Evolutionary conservation across 2,329 filamentous ascomycete genomes (phyloP).

Genomic region (Ophiocordyceps camponoti-leonardi): DNA sequence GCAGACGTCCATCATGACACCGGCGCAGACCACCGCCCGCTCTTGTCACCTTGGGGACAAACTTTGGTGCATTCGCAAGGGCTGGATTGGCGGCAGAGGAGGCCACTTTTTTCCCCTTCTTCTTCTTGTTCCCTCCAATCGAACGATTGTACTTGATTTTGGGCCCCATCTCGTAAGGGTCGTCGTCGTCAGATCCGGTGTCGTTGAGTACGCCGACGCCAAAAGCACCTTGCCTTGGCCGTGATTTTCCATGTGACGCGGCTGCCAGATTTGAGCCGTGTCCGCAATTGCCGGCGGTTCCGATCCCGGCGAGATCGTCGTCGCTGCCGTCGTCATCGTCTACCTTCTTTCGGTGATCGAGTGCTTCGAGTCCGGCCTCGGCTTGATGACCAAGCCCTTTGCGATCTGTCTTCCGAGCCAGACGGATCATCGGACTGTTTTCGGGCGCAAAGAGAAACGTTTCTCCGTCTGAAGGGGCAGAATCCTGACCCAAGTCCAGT

Average conservation of each 20-base stretch:
- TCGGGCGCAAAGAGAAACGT: conserved; percentile 74
- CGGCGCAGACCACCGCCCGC: conserved; percentile 25
- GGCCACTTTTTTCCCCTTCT: conserved; percentile 41
- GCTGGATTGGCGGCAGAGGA: conserved; percentile 43
- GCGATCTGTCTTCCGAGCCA: conserved; percentile 47
- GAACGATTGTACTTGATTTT: conserved; percentile 73
- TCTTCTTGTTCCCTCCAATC: conserved; percentile 69
- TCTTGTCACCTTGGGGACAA: conserved; percentile 42
- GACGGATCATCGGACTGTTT: conserved; percentile 51
- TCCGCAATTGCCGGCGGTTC: background rate
- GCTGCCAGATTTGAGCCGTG: background rate
- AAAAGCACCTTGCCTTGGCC: conserved; percentile 46
- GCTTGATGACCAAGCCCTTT: conserved; percentile 54
- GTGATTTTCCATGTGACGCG: conserved; percentile 30
- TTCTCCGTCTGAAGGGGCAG: conserved; percentile 20
- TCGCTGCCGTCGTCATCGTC: conserved; percentile 30
- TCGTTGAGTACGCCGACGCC: conserved; percentile 85
- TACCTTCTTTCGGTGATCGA: conserved; percentile 17
- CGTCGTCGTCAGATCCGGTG: conserved; percentile 86
- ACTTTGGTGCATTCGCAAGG: conserved; percentile 51
- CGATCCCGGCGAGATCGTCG: conserved; percentile 7
- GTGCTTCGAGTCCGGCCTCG: conserved; percentile 31
- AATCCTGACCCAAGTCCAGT: conserved; percentile 29
- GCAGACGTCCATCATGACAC: conserved; percentile 70
- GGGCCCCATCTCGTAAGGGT: conserved; percentile 83